Percentiles rank a stretch among this genome's conserved stretches.
phyloP scores from a whole-genome alignment of 768 basidiomycete genomes.

The Pulveroboletus sp. region DNA sequence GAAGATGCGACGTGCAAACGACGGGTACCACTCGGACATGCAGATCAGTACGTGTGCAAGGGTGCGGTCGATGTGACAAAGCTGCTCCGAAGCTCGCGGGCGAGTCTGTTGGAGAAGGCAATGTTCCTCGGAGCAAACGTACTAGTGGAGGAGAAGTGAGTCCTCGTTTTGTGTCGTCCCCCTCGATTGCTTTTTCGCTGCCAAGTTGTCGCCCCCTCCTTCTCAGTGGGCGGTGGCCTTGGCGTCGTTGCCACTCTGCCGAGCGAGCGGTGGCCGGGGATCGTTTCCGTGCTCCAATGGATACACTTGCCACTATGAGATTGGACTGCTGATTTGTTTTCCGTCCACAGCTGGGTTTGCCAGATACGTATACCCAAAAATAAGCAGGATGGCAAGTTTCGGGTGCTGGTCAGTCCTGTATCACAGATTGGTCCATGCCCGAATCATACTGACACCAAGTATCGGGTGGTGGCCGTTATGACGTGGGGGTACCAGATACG shows the following conservation, averaged over 20 bases:
- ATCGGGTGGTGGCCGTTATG: neutral
- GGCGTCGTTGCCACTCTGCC: neutral
- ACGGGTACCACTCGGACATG: slow-evolving; percentile 32
- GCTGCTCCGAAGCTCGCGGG: slow-evolving; percentile 53
- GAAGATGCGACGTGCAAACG: slow-evolving; percentile 24
- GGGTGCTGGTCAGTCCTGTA: slow-evolving; percentile 47
- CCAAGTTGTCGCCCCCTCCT: neutral
- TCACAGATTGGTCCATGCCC: neutral
- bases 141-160: slow-evolving; percentile 67
- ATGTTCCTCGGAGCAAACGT: slow-evolving; percentile 50
- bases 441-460: neutral
- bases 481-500: slow-evolving; percentile 40
- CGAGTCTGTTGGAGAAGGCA: slow-evolving; percentile 46
- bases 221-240: neutral
- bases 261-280: neutral
- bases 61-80: slow-evolving; percentile 58
- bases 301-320: neutral
- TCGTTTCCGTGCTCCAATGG: neutral
- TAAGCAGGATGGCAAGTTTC: slow-evolving; percentile 46
- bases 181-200: neutral
- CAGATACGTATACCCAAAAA: slow-evolving; percentile 53
- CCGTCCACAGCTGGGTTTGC: slow-evolving; percentile 53
- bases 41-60: slow-evolving; percentile 50
- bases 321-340: slow-evolving; percentile 1
- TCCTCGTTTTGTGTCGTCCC: slow-evolving; percentile 22